Base-by-base conservation (phyloP, 345 rosid species). In the Camelina neglecta region DNA sequence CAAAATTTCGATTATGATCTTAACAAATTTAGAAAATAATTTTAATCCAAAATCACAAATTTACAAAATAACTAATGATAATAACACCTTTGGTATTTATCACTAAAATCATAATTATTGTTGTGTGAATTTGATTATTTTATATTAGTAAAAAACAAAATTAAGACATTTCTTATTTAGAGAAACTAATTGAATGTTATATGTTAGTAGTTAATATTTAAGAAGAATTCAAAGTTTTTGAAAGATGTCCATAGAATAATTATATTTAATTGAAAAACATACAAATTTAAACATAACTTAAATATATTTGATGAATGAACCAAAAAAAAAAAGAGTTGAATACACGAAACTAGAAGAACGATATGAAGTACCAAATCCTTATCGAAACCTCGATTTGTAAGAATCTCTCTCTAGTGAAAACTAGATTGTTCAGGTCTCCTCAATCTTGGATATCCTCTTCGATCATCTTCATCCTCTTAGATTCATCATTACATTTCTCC, bases 281-380 rank as follows among this genome's bases (percentile, higher is more conserved):
- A n/a, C 51, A 48, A 48, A 48, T 48, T 48, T 7, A 48, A 48
- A n/a, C 20, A 48, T n/a, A 48, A 48, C 51, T 47, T 47, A 48
- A n/a, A 18, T 18, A 48, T 35, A 8, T 35, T 35, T 35, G 38
- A 35, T 35, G 38, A 35, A 35, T 35, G 8, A 35, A 35, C 38
- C 38, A 23, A 23, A 35, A 35, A 35, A 35, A 35, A 35, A 7
- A 4, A 31, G 35, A 31, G 6, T 31, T 31, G 38, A 48, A n/a
- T 2, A 23, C 24, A 9, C 9, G 16, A n/a, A 16, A 48, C 45
- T 41, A 41, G 45, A 41, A 41, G 11, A 41, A 41, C 45, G 13
- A 41, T 41, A 11, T 41, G 12, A 41, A 41, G 45, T 41, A 11
- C 45, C 5, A 41, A 11, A 41, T 11, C 44, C 45, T 41, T 11